Evolutionary conservation across 345 rosid genomes (phyloP), one percentile per base, ranked within the genome.

Genomic region (Stellera chamaejasme): DNA sequence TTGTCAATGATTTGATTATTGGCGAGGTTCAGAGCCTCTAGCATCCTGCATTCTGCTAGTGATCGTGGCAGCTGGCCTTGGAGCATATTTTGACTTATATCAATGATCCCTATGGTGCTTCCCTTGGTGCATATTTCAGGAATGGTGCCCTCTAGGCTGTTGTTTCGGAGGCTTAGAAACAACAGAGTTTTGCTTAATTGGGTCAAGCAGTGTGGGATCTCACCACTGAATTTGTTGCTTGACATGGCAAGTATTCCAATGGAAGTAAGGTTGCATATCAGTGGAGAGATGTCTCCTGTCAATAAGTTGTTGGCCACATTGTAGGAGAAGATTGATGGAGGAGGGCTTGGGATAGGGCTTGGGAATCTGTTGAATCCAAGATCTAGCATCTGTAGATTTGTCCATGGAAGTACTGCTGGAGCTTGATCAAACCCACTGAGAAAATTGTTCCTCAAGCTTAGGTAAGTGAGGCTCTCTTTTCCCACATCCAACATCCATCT

Each of bases 211-310:
- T 4, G 28, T 2, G 77, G 72, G 49, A 72, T 16, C 10, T 43
- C 50, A 14, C 75, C 72, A 7, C 2, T 66, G 43, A 76, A 54
- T 49, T 72, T 66, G 59, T 69, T 76, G 48, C 58, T 10, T 5
- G 74, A 65, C 42, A 70, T 8, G 51, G 45, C 71, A 39, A 72
- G 73, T 28, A 13, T 8, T 0, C n/a, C 0, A 28, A 67, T 63
- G 11, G 1, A 3, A 36, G 1, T 23, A 41, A 54, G 9, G 13
- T 27, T 12, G 23, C 69, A 70, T 10, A 66, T 45, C 10, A 0
- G 0, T 3, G n/a, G 27, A 1, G 72, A 64, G 39, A 77, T 52
- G 3, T 19, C 27, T 42, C 63, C 60, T 6, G 27, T 45, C n/a
- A 66, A 44, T 6, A 12, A 5, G 27, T 60, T 66, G 46, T 43